Conservation (phyloP, 306 rosid genomes). For the Castanea mollissima region DNA sequence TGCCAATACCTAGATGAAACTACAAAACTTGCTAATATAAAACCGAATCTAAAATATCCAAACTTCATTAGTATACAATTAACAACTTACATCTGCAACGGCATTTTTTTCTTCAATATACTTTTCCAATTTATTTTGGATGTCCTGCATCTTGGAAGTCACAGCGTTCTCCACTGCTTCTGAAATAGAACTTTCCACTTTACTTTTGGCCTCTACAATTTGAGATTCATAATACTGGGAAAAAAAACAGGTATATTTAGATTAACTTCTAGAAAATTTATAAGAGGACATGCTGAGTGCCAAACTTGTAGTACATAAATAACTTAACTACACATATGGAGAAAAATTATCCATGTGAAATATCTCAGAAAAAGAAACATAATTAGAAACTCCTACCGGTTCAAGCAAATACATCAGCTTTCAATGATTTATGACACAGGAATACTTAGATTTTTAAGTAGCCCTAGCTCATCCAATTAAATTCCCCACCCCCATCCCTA, state of each 20-base stretch:
- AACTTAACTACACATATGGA: not conserved
- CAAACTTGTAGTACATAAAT: not conserved
- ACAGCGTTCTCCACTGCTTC: conserved; percentile 81
- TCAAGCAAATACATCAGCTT: conserved; percentile 10
- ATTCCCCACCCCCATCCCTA: not conserved
- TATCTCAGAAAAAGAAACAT: conserved; percentile 13
- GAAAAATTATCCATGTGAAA: too few species aligned
- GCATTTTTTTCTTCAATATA: conserved; percentile 51
- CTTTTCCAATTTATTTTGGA: conserved; percentile 70
- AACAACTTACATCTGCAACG: conserved; percentile 55
- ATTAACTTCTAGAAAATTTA: conserved; percentile 6
- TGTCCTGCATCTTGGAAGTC: conserved; percentile 58
- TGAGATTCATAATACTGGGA: conserved; percentile 71
- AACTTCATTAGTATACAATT: not conserved
- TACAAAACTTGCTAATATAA: not conserved
- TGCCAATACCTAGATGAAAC: not conserved
- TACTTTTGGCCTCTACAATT: conserved; percentile 69
- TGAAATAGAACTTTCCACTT: conserved; percentile 51
- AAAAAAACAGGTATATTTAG: conserved; percentile 10
- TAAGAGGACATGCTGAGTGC: not conserved
- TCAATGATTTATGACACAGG: conserved; percentile 8
- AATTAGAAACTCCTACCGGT: not conserved
- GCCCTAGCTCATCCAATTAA: not conserved
- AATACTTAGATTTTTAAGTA: conserved; percentile 6
- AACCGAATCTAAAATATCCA: not conserved